phyloP scores from a whole-genome alignment of 352 stramenopile genomes.

The Detonula confervacea region DNA sequence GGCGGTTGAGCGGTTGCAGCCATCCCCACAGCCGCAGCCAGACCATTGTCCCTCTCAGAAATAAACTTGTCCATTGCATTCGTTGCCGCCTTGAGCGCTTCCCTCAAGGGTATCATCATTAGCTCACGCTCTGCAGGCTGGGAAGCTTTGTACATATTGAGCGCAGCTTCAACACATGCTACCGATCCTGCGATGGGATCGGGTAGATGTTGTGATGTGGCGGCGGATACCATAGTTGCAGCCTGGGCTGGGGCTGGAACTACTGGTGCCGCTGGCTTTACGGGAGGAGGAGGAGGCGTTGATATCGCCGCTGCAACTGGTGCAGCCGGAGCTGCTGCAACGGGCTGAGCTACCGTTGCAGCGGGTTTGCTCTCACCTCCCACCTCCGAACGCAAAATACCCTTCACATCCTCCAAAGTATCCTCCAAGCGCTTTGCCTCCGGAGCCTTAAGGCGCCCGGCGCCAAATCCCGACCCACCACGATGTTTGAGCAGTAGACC shows the following conservation, averaged over 20 bases:
- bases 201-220: background rate
- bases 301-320: background rate
- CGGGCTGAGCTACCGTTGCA: constrained; percentile 1
- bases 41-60: no score
- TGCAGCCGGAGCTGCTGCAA: background rate
- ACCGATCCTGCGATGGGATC: background rate
- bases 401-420: constrained; percentile 58
- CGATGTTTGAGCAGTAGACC: constrained; percentile 84
- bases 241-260: background rate
- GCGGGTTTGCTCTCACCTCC: background rate
- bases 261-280: no score
- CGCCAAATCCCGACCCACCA: constrained; percentile 82
- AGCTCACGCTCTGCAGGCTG: no score
- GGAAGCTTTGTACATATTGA: no score
- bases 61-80: no score
- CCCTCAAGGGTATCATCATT: no score
- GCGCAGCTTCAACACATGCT: no score
- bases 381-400: constrained; percentile 57
- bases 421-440: constrained; percentile 70
- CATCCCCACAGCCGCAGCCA: background rate
- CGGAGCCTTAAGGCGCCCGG: constrained; percentile 65
- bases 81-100: no score
- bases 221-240: background rate
- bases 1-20: background rate
- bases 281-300: no score